Conservation (phyloP, 75 land plant genomes). For the Pinus tabuliformis region DNA sequence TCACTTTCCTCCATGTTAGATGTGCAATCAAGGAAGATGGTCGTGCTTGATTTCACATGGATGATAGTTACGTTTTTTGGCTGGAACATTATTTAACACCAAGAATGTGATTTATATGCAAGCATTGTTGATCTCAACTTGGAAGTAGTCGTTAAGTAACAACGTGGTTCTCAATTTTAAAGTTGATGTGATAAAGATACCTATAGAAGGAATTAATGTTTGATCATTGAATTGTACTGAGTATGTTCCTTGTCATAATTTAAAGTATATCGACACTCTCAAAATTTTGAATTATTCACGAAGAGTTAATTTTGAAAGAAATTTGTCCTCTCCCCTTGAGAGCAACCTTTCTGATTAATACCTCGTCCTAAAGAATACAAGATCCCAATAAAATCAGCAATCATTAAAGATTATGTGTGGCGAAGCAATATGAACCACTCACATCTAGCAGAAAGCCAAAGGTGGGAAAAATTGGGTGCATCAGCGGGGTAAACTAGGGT, state of each 20-base stretch:
- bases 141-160: conserved; percentile 24
- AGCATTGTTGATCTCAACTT: background rate
- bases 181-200: conserved; percentile 29
- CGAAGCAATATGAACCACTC: conserved; percentile 82
- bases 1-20: conserved; percentile 34
- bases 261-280: conserved; percentile 20
- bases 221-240: conserved; percentile 63
- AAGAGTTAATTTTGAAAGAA: conserved; percentile 69
- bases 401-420: conserved; percentile 78
- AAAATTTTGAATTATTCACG: conserved; percentile 39
- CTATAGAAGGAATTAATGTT: conserved; percentile 50
- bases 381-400: conserved; percentile 72
- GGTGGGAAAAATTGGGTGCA: conserved; percentile 96
- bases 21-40: conserved; percentile 36
- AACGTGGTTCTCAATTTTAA: conserved; percentile 46
- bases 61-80: conserved; percentile 54
- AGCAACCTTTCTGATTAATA: conserved; percentile 68
- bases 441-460: conserved; percentile 75
- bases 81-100: conserved; percentile 56
- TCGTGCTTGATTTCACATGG: conserved; percentile 31
- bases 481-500: conserved; percentile 61
- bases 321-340: conserved; percentile 68
- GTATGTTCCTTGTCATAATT: conserved; percentile 80
- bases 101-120: conserved; percentile 1
- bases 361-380: conserved; percentile 79